These are phyloP conservation scores for Melampsora americana DNA, from an alignment of 1,284 basidiomycete species.

Conservation along the genomic window DNA sequence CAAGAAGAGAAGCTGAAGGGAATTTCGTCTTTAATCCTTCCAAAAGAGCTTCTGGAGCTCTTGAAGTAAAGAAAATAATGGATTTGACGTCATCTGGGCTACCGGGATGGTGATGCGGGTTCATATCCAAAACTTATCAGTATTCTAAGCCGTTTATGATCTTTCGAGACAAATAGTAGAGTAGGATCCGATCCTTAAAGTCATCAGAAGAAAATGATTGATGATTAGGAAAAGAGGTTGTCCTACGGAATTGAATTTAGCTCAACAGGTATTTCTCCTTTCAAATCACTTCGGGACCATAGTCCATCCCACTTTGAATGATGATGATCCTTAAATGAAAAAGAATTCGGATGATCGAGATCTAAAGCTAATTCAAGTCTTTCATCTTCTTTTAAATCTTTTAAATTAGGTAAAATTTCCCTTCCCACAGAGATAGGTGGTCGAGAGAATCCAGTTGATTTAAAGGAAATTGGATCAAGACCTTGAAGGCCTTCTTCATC, in stretches of 20 bases:
- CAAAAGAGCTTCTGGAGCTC: constrained; percentile 18
- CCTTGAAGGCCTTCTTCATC: background rate
- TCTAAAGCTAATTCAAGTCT: background rate
- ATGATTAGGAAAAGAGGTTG: background rate
- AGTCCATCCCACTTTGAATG: background rate
- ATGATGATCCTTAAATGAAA: background rate
- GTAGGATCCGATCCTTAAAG: too few relatives aligned
- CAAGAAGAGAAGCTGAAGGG: constrained; percentile 13
- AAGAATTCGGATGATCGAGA: background rate
- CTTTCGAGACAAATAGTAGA: too few relatives aligned
- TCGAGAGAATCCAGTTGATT: constrained; percentile 8
- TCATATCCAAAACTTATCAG: background rate
- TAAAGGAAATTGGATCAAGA: background rate
- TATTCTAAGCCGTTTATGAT: background rate
- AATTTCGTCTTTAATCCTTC: constrained; percentile 8
- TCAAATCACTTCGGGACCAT: background rate
- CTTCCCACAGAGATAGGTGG: constrained; percentile 32
- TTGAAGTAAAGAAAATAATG: constrained; percentile 37
- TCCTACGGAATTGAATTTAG: constrained; percentile 34
- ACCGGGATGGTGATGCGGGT: background rate
- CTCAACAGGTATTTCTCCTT: constrained; percentile 18
- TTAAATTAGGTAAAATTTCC: constrained; percentile 18
- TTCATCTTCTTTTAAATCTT: constrained; percentile 8
- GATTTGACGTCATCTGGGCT: constrained; percentile 16
- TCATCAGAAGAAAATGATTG: too few relatives aligned